Evolutionary conservation across 2,329 filamentous ascomycete genomes (phyloP), one percentile per base, ranked within the genome.

Genomic region (Cadophora gregata): DNA sequence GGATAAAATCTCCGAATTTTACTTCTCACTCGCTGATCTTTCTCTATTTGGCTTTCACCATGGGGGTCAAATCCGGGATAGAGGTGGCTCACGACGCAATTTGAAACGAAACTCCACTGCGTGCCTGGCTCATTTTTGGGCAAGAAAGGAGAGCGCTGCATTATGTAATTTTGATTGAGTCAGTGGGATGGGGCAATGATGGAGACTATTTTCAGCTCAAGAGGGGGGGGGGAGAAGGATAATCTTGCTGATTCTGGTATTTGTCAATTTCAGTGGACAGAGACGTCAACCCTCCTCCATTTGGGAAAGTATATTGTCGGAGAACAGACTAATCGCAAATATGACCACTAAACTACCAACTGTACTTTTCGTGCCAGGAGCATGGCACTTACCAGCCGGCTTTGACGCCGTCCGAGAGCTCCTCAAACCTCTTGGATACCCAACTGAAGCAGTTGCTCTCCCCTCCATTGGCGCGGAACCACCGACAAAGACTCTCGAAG

Each of bases 341-440:
- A 47, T 62, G 50, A 31, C 50, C 3, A 45, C 38, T 12, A 38
- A 64, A 53, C 60, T 62, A 56, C 68, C 66, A 19, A 70, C 66
- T 24, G 66, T 70, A 16, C 27, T 70, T 27, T 66, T 67, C 33
- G 60, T 70, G 16, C 68, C 63, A 5, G 68, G 68, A 27, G 68
- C 68, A n/a, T 70, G 68, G 68, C 68, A 70, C 27, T 36, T 38
- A 14, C 62, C 68, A 8, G 55, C 59, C 31, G 66, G 66, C 14
- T 70, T 65, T 36, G 66, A 66, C 21, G 31, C 29, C 19, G 56
- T 66, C 3, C 42, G 58, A 29, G 58, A 61, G 8, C 56, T 66
- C 14, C 68, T 70, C 25, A 45, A 63, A 33, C 29, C 62, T 45
- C 58, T 68, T 5, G 66, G 61, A 16, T 70, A 70, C 16, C 60